Base-by-base conservation (phyloP, 805 yeast genomes). In the Schwanniomyces sp. region DNA sequence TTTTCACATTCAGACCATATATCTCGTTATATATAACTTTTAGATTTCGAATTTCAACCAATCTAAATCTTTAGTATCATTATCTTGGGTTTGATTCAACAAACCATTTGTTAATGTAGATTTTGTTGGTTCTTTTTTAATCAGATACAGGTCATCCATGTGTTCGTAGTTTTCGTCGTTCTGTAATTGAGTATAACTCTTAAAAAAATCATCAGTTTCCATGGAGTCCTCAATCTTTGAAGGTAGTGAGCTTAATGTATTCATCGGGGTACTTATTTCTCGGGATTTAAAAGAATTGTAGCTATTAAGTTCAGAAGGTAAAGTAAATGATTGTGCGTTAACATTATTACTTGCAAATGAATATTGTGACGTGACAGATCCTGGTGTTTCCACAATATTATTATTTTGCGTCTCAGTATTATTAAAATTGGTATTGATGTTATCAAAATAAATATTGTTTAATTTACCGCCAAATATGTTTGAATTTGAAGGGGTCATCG, bases 21-120 rank as follows among this genome's bases (percentile, higher is more conserved):
- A 21, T 21, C 24, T 21, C 24, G 5, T 21, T 5, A 5, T 21
- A 21, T 21, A 21, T 5, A 5, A 21, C 24, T 16, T 12, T 34
- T 41, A 63, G 14, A 63, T 50, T 46, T 64, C 69, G 45, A 65
- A 66, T 53, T 64, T 66, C 46, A 66, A 55, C 70, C 70, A 66
- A 43, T 64, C 69, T 28, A 66, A 55, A 38, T 64, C 67, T 41
- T 56, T 53, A 21, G 52, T 42, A 9, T 54, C 59, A 45, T 56
- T 52, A 34, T 50, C 51, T 21, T 46, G 48, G 7, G 36, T 18
- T 36, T 48, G 56, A 18, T 44, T 42, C 27, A 46, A 47, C 21
- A 54, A 47, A 5, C 56, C 56, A 39, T 47, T 49, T 5, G 56
- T 55, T n/a, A 51, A 45, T 3, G 50, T 28, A 3, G 52, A 45